Base-by-base conservation (phyloP, 1,139 yeast genomes). In the Hyphopichia buzzinii region DNA sequence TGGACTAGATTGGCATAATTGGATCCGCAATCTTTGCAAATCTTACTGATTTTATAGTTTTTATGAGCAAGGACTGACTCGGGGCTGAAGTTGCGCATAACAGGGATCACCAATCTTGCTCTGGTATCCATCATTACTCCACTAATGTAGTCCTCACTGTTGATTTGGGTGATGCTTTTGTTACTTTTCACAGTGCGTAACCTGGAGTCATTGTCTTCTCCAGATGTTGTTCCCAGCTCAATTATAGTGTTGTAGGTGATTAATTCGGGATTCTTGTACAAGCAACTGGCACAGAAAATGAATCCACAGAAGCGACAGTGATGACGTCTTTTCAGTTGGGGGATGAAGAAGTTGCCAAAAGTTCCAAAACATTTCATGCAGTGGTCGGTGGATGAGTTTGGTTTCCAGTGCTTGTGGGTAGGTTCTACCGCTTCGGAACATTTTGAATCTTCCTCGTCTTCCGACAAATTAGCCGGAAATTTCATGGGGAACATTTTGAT, bases 221-320 rank as follows among this genome's bases (percentile, higher is more conserved):
- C 31, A n/a, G 23, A 19, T 10, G 8, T 10, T 6, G 8, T 19
- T 10, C 27, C 14, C 13, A 11, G 10, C 37, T 35, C 39, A 4
- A 16, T 23, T 25, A 26, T 14, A 21, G 26, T 8, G 10, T 25
- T 16, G 26, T 12, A 22, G 3, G 10, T 14, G 4, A 19, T 19
- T 7, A 31, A 14, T 17, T 31, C 33, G 16, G 29, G 21, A 21
- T 31, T 43, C 31, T 51, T 51, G 38, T 46, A 52, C 37, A 69
- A 49, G 41, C 76, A 70, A 34, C 54, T 58, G 17, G 53, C 51
- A 46, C 76, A 70, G 38, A 56, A 64, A 11, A 67, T 55, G 35
- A 55, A 48, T 2, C 76, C 76, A 46, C 75, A 70, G 42, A 68
- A 69, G 16, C 75, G 49, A 46, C 75, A 70, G 47, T 70, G 75